Percentiles rank a stretch among this genome's conserved stretches.
phyloP scores from a whole-genome alignment of 2,329 filamentous ascomycete species.

The Colletotrichum aenigma region DNA sequence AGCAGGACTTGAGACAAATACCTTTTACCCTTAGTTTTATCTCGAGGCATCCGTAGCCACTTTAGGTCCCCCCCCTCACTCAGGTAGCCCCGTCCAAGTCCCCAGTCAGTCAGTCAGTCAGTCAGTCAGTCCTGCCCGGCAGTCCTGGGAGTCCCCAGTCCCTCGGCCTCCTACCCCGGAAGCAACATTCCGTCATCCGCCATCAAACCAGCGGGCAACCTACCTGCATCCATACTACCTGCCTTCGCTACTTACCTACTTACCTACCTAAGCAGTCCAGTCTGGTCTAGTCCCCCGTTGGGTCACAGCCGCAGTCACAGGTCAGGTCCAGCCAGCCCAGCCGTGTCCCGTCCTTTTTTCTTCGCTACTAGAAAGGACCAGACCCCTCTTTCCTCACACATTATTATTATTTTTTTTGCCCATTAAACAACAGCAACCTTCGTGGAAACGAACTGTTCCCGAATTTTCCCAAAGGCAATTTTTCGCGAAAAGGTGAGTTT shows the following conservation, averaged over 20 bases:
- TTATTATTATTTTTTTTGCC: slow-evolving; percentile 7
- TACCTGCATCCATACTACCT: neutral
- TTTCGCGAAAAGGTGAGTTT: slow-evolving; percentile 19
- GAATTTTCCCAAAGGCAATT: neutral
- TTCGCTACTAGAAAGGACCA: slow-evolving; percentile 1
- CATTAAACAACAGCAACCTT: slow-evolving; percentile 8
- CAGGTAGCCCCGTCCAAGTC: neutral
- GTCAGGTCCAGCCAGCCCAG: neutral
- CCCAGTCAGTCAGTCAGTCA: neutral
- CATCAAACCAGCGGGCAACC: neutral
- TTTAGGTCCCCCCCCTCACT: neutral
- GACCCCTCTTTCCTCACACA: slow-evolving; percentile 20
- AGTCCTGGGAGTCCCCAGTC: neutral
- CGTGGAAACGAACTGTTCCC: neutral
- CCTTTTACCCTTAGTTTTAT: neutral
- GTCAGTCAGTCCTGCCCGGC: neutral
- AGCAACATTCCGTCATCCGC: neutral
- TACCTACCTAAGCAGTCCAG: neutral
- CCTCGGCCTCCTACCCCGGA: neutral
- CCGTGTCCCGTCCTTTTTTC: neutral
- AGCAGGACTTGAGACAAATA: slow-evolving; percentile 2
- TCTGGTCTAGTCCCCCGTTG: neutral
- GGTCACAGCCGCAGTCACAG: neutral
- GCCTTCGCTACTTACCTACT: neutral
- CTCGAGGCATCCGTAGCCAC: neutral